Evolutionary conservation across 768 basidiomycete genomes (phyloP).

Genomic region (Mycena kentingensis): DNA sequence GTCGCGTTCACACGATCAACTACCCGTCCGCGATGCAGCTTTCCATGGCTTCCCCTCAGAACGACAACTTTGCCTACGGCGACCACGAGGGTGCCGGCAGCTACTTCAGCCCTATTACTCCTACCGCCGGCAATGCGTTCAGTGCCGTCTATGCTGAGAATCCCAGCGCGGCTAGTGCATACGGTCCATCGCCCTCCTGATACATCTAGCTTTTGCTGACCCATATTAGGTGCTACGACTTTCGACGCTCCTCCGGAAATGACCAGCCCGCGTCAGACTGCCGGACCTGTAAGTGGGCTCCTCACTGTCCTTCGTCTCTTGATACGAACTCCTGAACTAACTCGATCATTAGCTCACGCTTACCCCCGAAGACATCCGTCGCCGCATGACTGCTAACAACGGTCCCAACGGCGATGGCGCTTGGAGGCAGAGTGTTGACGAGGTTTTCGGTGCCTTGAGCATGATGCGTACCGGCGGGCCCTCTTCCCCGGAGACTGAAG

Average conservation of each 20-base stretch:
- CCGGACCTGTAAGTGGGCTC: constrained; percentile 11
- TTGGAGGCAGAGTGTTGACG: constrained; percentile 43
- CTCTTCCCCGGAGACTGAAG: constrained; percentile 10
- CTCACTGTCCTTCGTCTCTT: not conserved
- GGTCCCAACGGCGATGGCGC: constrained; percentile 34
- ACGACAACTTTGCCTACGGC: constrained; percentile 20
- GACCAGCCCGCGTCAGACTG: constrained; percentile 15
- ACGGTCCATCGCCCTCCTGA: too few species aligned
- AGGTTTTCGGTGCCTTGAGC: constrained; percentile 67
- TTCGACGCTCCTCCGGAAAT: not conserved
- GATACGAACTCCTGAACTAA: not conserved
- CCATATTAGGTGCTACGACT: not conserved
- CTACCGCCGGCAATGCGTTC: not conserved
- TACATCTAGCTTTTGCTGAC: too few species aligned
- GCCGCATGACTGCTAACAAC: constrained; percentile 44
- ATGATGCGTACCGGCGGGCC: constrained; percentile 69
- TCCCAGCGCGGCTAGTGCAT: constrained; percentile 10
- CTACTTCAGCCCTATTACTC: constrained; percentile 13
- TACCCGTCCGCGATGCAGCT: not conserved
- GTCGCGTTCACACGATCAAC: constrained; percentile 8
- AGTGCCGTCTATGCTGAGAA: not conserved
- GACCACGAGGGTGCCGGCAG: not conserved
- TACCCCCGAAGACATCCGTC: constrained; percentile 64
- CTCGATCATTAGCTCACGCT: constrained; percentile 42
- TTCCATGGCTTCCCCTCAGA: constrained; percentile 10